Evolutionary conservation across 2,329 filamentous ascomycete genomes (phyloP).

Genomic region (Fusarium graminum): DNA sequence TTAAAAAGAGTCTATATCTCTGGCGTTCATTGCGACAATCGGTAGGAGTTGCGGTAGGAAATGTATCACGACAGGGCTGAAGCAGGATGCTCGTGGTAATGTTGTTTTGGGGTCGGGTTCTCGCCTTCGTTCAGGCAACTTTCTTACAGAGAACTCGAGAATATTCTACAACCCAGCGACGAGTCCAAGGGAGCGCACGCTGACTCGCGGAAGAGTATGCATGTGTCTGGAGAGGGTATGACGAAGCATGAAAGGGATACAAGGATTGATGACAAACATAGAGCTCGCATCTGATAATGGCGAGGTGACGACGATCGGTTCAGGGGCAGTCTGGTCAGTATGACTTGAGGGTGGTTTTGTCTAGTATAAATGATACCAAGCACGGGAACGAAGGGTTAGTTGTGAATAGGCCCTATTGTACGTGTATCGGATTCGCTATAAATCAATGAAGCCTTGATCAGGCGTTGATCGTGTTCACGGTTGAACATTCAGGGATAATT

Average conservation of each 20-base stretch:
- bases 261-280: constrained; percentile 43
- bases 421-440: constrained; percentile 3
- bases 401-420: constrained; percentile 14
- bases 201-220: constrained; percentile 22
- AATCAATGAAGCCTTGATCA: neutral
- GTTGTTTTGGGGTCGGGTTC: constrained; percentile 3
- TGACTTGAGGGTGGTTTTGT: constrained; percentile 23
- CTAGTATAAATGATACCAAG: constrained; percentile 20
- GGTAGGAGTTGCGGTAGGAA: constrained; percentile 17
- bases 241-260: constrained; percentile 16
- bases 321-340: constrained; percentile 20
- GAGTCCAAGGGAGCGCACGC: neutral
- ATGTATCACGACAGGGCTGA: constrained; percentile 7
- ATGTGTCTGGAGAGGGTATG: constrained; percentile 39
- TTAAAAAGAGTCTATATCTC: constrained; percentile 1
- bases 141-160: constrained; percentile 9
- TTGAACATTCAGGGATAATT: neutral
- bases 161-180: constrained; percentile 7
- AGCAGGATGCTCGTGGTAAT: constrained; percentile 26
- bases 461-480: neutral
- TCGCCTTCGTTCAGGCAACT: constrained; percentile 13
- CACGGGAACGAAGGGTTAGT: constrained; percentile 6
- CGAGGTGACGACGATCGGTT: constrained; percentile 23
- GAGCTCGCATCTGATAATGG: constrained; percentile 37
- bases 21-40: constrained; percentile 19